Base-by-base conservation (phyloP, 768 basidiomycete genomes). In the Mycena maculata region DNA sequence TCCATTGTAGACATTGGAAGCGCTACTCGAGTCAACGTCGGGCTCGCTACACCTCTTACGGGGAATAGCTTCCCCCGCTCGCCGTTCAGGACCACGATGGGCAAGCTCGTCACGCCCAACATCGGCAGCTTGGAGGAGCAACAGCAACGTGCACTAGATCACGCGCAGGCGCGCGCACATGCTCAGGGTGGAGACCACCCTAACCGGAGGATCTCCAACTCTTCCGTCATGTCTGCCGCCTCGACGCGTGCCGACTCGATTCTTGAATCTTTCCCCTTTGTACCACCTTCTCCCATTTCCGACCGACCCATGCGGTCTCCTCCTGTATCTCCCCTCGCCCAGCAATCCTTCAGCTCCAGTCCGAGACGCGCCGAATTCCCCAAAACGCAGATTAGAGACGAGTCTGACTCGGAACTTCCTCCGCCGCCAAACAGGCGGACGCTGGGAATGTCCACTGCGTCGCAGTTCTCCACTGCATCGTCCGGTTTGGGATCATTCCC, bases 261-360 rank as follows among this genome's bases (percentile, higher is more conserved):
- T 70, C 84, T 95, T 28, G 93, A 94, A 77, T 90, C 88, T 16
- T 95, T 95, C 84, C 92, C 92, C 38, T 94, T 95, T 75, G 93
- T 95, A 11, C 94, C 94, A 25, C 94, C 94, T 1, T 94, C 93
- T 10, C 94, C 94, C 8, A 94, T 95, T 65, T 93, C 92, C n/a
- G 88, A 92, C 70, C 84, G 90, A 58, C 93, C 92, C 12, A 81
- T 89, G 71, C 84, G 92, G 67, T 89, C 91, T 4, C 92, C 92
- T 7, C 90, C 91, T 39, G 88, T 88, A 62, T 93, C 92, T 12
- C 92, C 93, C 10, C 81, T 92, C 22, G 83, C 79, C 28, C 87
- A 90, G 76, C 89, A 90, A 67, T 80, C 75, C 20, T 83, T 84
- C 70, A 71, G 65, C 28, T 72, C 39, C 30, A 25, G 47, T 18